These are phyloP conservation scores for Vanrija sp. DNA, from an alignment of 1,284 basidiomycete species.

Conservation along the genomic window DNA sequence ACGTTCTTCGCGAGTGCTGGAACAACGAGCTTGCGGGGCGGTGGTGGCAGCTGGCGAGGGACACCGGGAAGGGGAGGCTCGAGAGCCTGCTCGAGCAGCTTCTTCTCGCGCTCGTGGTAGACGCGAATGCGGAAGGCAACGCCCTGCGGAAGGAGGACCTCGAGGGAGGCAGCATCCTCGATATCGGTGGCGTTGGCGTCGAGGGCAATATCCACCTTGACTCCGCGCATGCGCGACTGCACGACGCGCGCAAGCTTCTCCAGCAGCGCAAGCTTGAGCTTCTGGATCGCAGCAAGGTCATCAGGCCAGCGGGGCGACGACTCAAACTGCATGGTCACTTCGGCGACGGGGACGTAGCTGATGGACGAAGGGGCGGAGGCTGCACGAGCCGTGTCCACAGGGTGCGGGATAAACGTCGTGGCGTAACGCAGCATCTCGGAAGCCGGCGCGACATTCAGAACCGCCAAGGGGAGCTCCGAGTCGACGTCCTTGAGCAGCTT, in stretches of 20 bases:
- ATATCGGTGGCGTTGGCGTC: conserved; percentile 61
- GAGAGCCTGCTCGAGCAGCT: conserved; percentile 67
- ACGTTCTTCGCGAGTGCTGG: conserved; percentile 65
- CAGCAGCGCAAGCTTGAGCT: conserved; percentile 90
- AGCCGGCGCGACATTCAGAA: conserved; percentile 68
- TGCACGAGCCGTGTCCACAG: conserved; percentile 55
- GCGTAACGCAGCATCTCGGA: conserved; percentile 78
- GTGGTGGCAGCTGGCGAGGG: conserved; percentile 35
- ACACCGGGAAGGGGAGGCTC: conserved; percentile 42
- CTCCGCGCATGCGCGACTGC: conserved; percentile 55
- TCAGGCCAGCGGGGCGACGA: conserved; percentile 92
- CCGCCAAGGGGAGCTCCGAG: conserved; percentile 70
- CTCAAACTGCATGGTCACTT: conserved; percentile 80
- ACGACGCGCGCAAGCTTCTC: conserved; percentile 68
- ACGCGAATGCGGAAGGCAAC: conserved; percentile 83
- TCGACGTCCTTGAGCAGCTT: conserved; percentile 73
- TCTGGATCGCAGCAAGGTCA: conserved; percentile 86
- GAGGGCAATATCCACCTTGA: conserved; percentile 53
- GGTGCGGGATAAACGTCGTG: conserved; percentile 66
- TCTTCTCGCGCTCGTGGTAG: conserved; percentile 81
- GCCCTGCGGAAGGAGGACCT: conserved; percentile 74
- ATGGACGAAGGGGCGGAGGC: conserved; percentile 54
- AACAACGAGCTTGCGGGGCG: conserved; percentile 50
- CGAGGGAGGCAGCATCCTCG: conserved; percentile 68
- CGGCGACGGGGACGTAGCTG: conserved; percentile 65